A percentile compares a stretch with the other conserved stretches of the same genome.
These are phyloP conservation scores for Rhododendron simsii DNA, from an alignment of 148 eudicot genomes.

Conservation along the genomic window DNA sequence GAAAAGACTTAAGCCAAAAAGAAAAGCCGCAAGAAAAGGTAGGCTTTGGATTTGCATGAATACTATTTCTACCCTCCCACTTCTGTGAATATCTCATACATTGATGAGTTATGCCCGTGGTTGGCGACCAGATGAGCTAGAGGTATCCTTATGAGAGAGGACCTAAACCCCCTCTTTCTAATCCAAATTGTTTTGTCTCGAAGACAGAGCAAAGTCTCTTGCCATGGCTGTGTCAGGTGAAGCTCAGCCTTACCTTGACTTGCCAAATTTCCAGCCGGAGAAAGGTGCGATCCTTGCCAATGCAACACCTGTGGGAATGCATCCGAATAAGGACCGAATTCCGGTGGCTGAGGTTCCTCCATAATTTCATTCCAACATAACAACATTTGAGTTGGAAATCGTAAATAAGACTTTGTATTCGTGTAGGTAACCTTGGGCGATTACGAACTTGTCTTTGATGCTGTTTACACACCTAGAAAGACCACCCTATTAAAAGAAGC, in stretches of 20 bases:
- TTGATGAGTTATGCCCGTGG: not conserved
- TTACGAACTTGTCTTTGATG: slow-evolving; percentile 44
- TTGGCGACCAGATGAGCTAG: slow-evolving; percentile 5
- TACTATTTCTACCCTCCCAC: not conserved
- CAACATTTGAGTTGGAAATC: not conserved
- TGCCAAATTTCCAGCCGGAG: slow-evolving; percentile 36
- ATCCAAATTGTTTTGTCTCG: not conserved
- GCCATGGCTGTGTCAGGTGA: slow-evolving; percentile 39
- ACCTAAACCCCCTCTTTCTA: not conserved
- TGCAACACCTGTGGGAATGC: slow-evolving; percentile 61
- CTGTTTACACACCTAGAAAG: slow-evolving; percentile 46
- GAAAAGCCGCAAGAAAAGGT: not conserved
- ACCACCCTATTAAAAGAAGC: slow-evolving; percentile 43
- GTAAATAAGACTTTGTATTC: not conserved
- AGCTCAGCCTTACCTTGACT: slow-evolving; percentile 34
- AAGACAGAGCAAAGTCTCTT: slow-evolving; percentile 43
- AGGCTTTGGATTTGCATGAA: not conserved
- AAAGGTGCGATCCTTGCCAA: slow-evolving; percentile 51
- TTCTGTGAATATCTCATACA: not conserved
- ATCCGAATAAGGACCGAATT: slow-evolving; percentile 43
- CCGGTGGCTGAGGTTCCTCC: slow-evolving; percentile 41
- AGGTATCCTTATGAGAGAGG: not conserved
- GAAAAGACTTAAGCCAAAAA: not conserved
- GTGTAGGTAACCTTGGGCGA: slow-evolving; percentile 33
- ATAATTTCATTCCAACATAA: not conserved